Evolutionary conservation across 2,329 filamentous ascomycete genomes (phyloP), one percentile per base, ranked within the genome.

Genomic region (Aspergillus sergii): DNA sequence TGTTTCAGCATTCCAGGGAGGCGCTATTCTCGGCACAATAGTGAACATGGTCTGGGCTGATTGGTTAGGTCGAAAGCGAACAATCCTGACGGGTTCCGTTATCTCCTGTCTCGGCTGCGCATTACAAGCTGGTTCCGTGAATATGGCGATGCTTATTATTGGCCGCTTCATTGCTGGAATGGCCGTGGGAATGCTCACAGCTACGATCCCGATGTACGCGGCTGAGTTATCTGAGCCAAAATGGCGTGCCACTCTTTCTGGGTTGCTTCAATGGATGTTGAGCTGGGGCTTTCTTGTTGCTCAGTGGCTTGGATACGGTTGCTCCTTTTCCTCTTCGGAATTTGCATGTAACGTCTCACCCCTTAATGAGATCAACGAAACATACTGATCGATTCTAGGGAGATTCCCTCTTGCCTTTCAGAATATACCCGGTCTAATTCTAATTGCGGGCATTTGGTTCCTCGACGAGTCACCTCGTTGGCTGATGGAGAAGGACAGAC

Each of bases 321-420:
- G 72, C 45, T 73, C 72, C 1, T 77, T 66, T 16, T 57, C 53
- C 21, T 36, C 60, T 4, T 58, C 57, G 0, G 26, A 54, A 10
- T 64, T 65, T 45, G 46, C 68, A 64, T 68, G 63, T 70, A 50
- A 48, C 58, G 57, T 39, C 34, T 36, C 34, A 16, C 4, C 4
- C 14, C 34, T 39, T 16, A 39, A 16, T 39, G 34, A 16, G 34
- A 39, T 39, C 34, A 39, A 39, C 34, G 14, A 14, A 39, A 16
- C 34, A 16, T 39, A 39, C 34, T 16, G 34, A 39, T 16, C 12
- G 0, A 39, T 16, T 39, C 34, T n/a, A 41, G 26, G 16, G 30
- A 21, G 34, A 32, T 80, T 80, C 46, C 79, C 79, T 1, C 75
- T 81, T 30, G 77, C 78, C 2, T 79, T 82, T 63, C 79, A 81